Base-by-base conservation (phyloP, 805 yeast genomes). In the Saccharomycopsis fermentans region DNA sequence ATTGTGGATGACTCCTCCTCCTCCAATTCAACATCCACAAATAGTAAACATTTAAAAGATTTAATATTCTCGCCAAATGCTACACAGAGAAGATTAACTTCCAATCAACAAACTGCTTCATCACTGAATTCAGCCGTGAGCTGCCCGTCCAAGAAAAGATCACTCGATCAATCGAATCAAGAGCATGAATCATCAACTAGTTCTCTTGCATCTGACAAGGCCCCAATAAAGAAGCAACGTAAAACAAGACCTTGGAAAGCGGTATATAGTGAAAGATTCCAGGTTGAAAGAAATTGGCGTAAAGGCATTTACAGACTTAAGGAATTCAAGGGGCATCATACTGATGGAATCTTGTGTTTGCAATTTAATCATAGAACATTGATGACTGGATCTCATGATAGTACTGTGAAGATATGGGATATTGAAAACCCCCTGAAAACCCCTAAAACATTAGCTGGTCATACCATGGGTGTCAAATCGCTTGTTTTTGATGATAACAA, bases 281-380 rank as follows among this genome's bases (percentile, higher is more conserved):
- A 83, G 70, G 90, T 94, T 61, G 99, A 94, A 70, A 82, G 88
- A 65, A 92, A 94, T 71, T 94, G 99, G 99, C 77, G 99, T 62
- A 83, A 84, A 63, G 97, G 97, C 11, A 73, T 77, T 19, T 88
- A 82, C 71, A 74, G 74, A 32, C 71, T 84, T 26, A 82, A 78
- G 59, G 82, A 77, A 57, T 89, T 90, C 67, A 73, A 75, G 60
- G 96, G 96, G 9, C 98, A 91, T 68, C 50, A 43, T 43, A 80
- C 82, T 55, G 96, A 88, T 68, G 96, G 96, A 21, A 85, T 94
- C n/a, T 78, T 92, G 53, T 83, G 96, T 63, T 75, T 94, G 59
- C 95, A 90, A 70, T 90, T 88, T 71, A 86, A 84, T 66, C 87
- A 90, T 69, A 79, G 86, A 66, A 75, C 82, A 62, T 73, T 94